These are phyloP conservation scores for Phytophthora pinifolia DNA, from an alignment of 352 stramenopile genomes.

Conservation along the genomic window DNA sequence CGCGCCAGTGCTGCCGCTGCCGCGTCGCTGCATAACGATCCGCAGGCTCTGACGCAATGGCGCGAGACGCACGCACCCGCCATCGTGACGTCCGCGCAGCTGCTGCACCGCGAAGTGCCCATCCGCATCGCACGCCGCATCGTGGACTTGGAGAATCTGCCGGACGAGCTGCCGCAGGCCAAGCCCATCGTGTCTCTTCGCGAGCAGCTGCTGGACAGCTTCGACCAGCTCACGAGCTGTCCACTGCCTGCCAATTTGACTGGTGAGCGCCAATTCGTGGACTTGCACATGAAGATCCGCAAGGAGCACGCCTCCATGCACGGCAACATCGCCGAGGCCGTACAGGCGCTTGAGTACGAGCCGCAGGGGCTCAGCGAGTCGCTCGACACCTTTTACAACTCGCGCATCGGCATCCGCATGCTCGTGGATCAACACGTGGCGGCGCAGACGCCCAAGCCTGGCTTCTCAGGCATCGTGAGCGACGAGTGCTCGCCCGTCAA, in stretches of 20 bases:
- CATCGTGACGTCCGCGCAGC: constrained; percentile 79
- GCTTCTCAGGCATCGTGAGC: constrained; percentile 67
- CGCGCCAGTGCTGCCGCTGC: constrained; percentile 44
- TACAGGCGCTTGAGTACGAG: constrained; percentile 58
- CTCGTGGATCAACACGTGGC: constrained; percentile 81
- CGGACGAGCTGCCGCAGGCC: constrained; percentile 60
- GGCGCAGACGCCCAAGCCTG: constrained; percentile 49
- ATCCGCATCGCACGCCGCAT: constrained; percentile 82
- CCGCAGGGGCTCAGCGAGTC: constrained; percentile 55
- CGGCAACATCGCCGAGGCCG: constrained; percentile 59
- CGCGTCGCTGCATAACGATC: constrained; percentile 53
- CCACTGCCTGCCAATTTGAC: constrained; percentile 60
- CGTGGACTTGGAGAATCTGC: constrained; percentile 83
- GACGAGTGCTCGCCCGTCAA: constrained; percentile 67
- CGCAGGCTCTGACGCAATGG: constrained; percentile 52
- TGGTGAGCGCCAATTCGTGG: constrained; percentile 58
- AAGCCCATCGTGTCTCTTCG: constrained; percentile 63
- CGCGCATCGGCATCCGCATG: constrained; percentile 81
- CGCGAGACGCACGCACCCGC: constrained; percentile 62
- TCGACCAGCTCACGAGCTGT: constrained; percentile 69
- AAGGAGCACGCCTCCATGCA: constrained; percentile 75
- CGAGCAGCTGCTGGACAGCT: constrained; percentile 64
- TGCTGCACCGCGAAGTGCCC: constrained; percentile 76
- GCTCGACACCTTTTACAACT: constrained; percentile 86
- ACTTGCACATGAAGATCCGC: constrained; percentile 57